phyloP scores from a whole-genome alignment of 2,329 filamentous ascomycete species.

The Phoma sp. region DNA sequence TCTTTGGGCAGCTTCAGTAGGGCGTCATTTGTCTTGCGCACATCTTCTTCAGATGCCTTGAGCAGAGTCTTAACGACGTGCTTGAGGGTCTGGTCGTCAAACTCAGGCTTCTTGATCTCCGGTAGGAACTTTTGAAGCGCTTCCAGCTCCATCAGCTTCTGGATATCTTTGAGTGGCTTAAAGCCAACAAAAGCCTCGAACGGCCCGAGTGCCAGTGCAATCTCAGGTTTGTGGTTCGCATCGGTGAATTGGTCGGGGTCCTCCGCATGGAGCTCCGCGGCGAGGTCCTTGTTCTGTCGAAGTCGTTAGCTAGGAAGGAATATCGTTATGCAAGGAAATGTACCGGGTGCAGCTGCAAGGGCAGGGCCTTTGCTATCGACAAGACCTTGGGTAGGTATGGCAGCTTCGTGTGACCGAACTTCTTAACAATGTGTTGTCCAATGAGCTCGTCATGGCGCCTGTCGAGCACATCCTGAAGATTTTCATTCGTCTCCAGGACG shows the following conservation, averaged over 20 bases:
- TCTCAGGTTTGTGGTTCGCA: constrained; percentile 81
- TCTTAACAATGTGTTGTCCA: constrained; percentile 66
- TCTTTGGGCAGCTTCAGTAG: constrained; percentile 59
- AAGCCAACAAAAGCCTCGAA: constrained; percentile 82
- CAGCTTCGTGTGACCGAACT: constrained; percentile 68
- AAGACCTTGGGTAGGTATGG: constrained; percentile 80
- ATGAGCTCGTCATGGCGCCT: constrained; percentile 68
- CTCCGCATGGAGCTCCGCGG: constrained; percentile 67
- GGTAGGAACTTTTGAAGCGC: constrained; percentile 64
- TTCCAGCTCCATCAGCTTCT: constrained; percentile 64
- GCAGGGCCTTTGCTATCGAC: constrained; percentile 77
- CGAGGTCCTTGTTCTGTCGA: constrained; percentile 66
- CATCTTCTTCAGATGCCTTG: constrained; percentile 59
- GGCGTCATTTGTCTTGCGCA: constrained; percentile 61
- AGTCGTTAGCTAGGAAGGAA: constrained; percentile 8
- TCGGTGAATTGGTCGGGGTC: constrained; percentile 74
- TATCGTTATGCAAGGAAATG: background rate
- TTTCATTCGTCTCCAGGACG: constrained; percentile 67
- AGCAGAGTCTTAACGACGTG: constrained; percentile 64
- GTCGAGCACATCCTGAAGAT: constrained; percentile 70
- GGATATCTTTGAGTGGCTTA: constrained; percentile 69
- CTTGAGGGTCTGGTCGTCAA: constrained; percentile 66
- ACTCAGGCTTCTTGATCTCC: constrained; percentile 49
- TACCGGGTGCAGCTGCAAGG: constrained; percentile 74
- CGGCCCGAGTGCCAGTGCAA: constrained; percentile 72